These are phyloP conservation scores for Platanthera zijinensis DNA, from an alignment of 106 monocot genomes.

Conservation along the genomic window DNA sequence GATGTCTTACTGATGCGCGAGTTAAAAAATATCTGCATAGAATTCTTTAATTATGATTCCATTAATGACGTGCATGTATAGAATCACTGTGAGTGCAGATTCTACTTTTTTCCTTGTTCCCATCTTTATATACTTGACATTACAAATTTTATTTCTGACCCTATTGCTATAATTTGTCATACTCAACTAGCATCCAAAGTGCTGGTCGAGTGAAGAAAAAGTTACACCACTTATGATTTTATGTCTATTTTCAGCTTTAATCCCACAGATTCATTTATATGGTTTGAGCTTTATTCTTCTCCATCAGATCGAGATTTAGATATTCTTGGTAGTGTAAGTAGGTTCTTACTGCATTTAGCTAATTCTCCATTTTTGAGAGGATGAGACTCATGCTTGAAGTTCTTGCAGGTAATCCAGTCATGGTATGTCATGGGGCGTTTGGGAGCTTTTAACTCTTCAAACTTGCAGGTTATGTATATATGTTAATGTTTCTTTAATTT, in stretches of 20 bases:
- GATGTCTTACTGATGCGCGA: neutral
- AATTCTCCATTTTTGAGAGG: neutral
- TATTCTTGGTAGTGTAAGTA: slow-evolving; percentile 93
- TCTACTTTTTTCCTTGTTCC: neutral
- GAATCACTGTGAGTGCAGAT: neutral
- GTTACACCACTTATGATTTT: neutral
- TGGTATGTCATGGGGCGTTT: slow-evolving; percentile 99
- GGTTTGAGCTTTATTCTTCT: slow-evolving; percentile 91
- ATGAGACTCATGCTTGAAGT: neutral
- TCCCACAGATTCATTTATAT: slow-evolving; percentile 79
- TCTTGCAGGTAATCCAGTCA: slow-evolving; percentile 76
- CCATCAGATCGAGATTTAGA: slow-evolving; percentile 92
- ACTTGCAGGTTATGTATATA: slow-evolving; percentile 64
- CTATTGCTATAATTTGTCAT: neutral
- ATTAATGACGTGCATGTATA: neutral
- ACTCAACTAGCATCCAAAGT: neutral
- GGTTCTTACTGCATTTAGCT: neutral
- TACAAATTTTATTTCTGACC: neutral
- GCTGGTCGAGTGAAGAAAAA: neutral
- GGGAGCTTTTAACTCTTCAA: slow-evolving; percentile 89
- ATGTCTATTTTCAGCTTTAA: slow-evolving; percentile 50
- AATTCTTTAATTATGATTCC: neutral
- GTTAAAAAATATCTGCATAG: neutral
- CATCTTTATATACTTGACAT: neutral
- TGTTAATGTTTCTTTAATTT: neutral